phyloP scores from a whole-genome alignment of 2,329 filamentous ascomycete species.

The Aspergillus ibericus region DNA sequence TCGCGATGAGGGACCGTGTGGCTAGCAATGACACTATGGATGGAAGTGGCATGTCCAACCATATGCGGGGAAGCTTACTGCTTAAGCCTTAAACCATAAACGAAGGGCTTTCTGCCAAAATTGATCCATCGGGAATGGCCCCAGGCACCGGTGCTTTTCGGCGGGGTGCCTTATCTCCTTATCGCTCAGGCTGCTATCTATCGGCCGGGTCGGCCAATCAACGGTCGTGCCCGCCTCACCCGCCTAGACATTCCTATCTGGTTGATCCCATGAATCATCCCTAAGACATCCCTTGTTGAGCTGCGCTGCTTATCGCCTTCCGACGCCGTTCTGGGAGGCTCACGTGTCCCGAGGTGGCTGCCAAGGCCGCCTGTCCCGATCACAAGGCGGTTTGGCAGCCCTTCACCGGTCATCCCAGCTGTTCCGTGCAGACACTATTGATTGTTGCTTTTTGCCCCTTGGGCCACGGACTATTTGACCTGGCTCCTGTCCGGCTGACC shows the following conservation, averaged over 20 bases:
- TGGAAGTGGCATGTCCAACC: constrained; percentile 16
- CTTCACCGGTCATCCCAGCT: not conserved
- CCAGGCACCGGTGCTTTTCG: not conserved
- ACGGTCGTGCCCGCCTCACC: not conserved
- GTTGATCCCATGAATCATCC: not conserved
- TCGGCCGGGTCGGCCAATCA: not conserved
- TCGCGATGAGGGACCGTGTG: not conserved
- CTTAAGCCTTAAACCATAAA: not conserved
- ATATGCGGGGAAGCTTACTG: constrained; percentile 11
- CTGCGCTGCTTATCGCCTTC: not conserved
- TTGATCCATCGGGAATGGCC: not conserved
- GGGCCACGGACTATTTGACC: not conserved
- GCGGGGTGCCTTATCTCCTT: not conserved
- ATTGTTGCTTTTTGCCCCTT: not conserved
- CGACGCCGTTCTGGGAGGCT: not conserved
- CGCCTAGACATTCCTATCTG: constrained; percentile 1
- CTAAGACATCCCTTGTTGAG: not conserved
- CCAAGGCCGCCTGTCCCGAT: not conserved
- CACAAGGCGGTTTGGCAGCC: not conserved
- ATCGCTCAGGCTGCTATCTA: not conserved
- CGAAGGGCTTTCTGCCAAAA: not conserved
- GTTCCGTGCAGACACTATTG: not conserved
- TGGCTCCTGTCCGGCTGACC: not conserved
- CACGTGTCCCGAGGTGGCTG: not conserved
- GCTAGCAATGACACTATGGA: not conserved